Base-by-base conservation (phyloP, 1,284 basidiomycete species). In the Neotropicomus parvogracilis region DNA sequence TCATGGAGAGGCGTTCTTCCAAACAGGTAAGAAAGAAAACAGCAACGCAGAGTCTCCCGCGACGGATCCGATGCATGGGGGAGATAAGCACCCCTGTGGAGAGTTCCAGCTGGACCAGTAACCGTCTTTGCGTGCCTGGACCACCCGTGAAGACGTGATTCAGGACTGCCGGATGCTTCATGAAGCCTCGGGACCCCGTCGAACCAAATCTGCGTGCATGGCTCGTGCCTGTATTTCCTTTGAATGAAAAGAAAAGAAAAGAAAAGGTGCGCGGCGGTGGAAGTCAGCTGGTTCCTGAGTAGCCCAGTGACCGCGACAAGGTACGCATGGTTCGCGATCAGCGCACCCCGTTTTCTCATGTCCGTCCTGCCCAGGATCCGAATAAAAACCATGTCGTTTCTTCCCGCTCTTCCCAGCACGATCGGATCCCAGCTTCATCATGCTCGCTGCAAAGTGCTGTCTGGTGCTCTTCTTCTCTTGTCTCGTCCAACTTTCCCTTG, bases 281-380 rank as follows among this genome's bases (percentile, higher is more conserved):
- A 57, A 60, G 53, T 37, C 24, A n/a, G 16, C 34, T 45, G 41
- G 60, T 63, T 56, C 63, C 63, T 60, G 57, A 40, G 45, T 39
- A 21, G 43, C 36, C 49, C 49, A 49, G 43, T 57, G 50, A 50
- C 62, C 58, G 41, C 51, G 37, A 54, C 40, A 44, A 36, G 47
- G 29, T 32, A 42, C 46, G 37, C 46, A 50, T 59, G 53, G 50
- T 49, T 48, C 54, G 46, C 40, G 49, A 62, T 52, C 54, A 41
- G 49, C 47, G 52, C 38, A 44, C 48, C n/a, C 24, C 35, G 14
- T 53, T 54, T 63, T 49, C 60, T 61, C 62, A 62, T 65, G 49
- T 49, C 51, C 46, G 45, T 46, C 40, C 16, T 34, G 14, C 34
- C 19, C 40, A 37, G 41, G 36, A 49, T 34, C 41, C 31, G 10